phyloP scores from a whole-genome alignment of 192 early-diverging fungal species.

The Mortierella alpina region DNA sequence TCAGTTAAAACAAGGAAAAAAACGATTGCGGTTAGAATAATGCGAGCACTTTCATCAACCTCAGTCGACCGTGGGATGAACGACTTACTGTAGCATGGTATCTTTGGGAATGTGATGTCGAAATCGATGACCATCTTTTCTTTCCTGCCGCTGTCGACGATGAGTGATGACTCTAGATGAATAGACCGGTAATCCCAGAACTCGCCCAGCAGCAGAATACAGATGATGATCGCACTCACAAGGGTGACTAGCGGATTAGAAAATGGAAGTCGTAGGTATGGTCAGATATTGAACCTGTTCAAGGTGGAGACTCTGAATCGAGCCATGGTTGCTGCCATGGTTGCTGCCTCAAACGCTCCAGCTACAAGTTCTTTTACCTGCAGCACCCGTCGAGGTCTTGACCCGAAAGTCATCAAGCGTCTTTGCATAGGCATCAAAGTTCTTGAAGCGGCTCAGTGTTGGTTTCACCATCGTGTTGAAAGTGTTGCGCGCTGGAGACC shows the following conservation, averaged over 20 bases:
- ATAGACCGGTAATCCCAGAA: conserved; percentile 82
- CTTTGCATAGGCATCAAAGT: conserved; percentile 94
- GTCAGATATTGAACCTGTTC: conserved; percentile 16
- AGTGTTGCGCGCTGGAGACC: conserved; percentile 15
- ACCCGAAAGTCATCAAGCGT: conserved; percentile 92
- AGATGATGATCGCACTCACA: conserved; percentile 76
- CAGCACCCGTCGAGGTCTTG: conserved; percentile 51
- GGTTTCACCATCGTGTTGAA: conserved; percentile 59
- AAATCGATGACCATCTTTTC: conserved; percentile 92
- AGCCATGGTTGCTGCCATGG: not conserved
- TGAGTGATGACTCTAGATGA: conserved; percentile 75
- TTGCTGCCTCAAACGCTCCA: not conserved
- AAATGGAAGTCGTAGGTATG: not conserved
- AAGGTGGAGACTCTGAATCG: not conserved
- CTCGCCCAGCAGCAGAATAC: conserved; percentile 82
- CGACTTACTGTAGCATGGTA: conserved; percentile 85
- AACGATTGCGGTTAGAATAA: not conserved
- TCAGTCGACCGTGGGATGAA: not conserved
- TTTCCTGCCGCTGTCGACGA: conserved; percentile 86
- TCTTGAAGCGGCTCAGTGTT: conserved; percentile 64
- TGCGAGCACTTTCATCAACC: not conserved
- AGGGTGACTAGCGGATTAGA: conserved; percentile 74
- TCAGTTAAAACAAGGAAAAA: not conserved
- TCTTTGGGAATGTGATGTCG: conserved; percentile 91
- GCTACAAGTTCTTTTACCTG: conserved; percentile 15